Base-by-base conservation (phyloP, 2,329 filamentous ascomycete genomes). In the Xylariaceae sp. region DNA sequence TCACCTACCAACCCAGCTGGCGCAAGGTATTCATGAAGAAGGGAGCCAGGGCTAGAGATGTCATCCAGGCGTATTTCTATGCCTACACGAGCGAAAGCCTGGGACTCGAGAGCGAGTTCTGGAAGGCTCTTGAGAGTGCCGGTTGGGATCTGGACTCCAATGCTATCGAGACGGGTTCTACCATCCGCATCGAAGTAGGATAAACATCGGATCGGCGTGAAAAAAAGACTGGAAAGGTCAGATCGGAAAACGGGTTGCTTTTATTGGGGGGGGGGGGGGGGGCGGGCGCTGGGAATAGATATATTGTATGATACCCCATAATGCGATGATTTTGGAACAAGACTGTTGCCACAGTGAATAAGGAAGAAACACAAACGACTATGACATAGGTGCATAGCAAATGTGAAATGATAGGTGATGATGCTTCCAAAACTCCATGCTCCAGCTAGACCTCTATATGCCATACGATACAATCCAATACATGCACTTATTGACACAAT, bases 141-240 rank as follows among this genome's bases (percentile, higher is more conserved):
- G 89, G 89, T 0, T 93, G 89, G 89, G 83, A 92, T 72, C 64
- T 89, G 45, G 75, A 84, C 53, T 79, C 78, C 48, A 79, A 79
- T 40, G 87, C 85, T 5, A 74, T 93, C 64, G 89, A 92, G 75
- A 91, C 88, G 18, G 78, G 75, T 56, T 76, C 81, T 45, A 85
- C 74, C 1, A 65, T 79, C 20, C 71, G 76, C 6, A 73, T 79
- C 23, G 62, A 74, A 29, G 61, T 74, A 2, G 70, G 68, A n/a
- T 68, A 67, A 50, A 6, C 14, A 19, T 69, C 67, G 63, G 55
- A 69, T 69, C 60, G 61, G 69, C 66, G 61, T 56, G 32, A 59
- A 47, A 32, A 37, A 3, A 7, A 37, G 14, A 37, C 3, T n/a
- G n/a, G n/a, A n/a, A n/a, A n/a, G 32, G 32, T 37, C 3, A 37